Evolutionary conservation across 495 filamentous ascomycete species (phyloP), one percentile per base, ranked within the genome.

Genomic region (Penicillium goetzii): DNA sequence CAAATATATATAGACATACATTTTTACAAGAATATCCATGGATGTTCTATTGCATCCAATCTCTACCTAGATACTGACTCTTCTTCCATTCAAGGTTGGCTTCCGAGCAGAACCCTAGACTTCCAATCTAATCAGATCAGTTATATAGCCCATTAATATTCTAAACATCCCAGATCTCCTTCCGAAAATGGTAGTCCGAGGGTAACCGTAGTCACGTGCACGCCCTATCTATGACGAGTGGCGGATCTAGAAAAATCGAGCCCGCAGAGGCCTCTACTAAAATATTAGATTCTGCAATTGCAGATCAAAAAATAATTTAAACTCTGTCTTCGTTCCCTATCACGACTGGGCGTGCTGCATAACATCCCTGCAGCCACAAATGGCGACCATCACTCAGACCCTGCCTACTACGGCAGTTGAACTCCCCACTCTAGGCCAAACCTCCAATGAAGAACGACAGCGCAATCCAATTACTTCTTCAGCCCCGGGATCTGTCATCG

Each of bases 331-430:
- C 9, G 15, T 47, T 23, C 12, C n/a, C 10, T 47, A 12, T 4
- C 21, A 25, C 30, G 9, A 12, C 30, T 33, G 19, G n/a, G 50
- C 6, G 19, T 53, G 4, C 28, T 26, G 45, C 30, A 25, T 21
- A 59, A 30, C 14, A 52, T 28, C 14, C 43, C 21, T 25, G 45
- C 40, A 15, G 58, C 47, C 19, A 47, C 43, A 40, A 25, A 69
- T 69, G 67, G 55, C 67, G 34, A 69, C 67, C 41, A 36, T 38
- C 28, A 66, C 63, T 7, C 63, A 69, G 12, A 69, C 60, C 0
- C 54, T 64, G 38, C 63, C 63, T 6, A 69, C 63, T 10, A 69
- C 67, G 58, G 67, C 67, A 53, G 19, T 69, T 32, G 67, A 69
- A 19, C 58, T 69, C 17, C 61, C 60, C 14, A 64, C 28, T 47